Percentiles rank a stretch among this genome's conserved stretches.
phyloP scores from a whole-genome alignment of 1,284 basidiomycete genomes.

The Mycosarcoma mackinlayi region DNA sequence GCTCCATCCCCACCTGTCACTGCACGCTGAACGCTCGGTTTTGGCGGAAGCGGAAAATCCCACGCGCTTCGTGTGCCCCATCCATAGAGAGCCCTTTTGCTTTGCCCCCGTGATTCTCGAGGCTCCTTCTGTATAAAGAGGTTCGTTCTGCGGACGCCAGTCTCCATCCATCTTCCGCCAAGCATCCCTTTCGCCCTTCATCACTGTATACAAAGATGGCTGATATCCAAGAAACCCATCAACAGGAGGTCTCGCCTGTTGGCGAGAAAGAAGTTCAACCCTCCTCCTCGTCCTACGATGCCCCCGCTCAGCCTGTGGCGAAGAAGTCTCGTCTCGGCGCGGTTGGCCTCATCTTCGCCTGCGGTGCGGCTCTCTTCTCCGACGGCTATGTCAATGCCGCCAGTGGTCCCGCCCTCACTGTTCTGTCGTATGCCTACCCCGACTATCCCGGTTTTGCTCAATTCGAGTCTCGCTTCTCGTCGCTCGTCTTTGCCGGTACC shows the following conservation, averaged over 20 bases:
- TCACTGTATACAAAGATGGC: constrained; percentile 10
- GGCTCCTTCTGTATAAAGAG: no score
- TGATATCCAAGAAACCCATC: constrained; percentile 14
- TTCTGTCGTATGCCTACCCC: constrained; percentile 49
- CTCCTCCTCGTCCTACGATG: constrained; percentile 7
- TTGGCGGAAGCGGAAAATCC: no score
- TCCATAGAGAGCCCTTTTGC: no score
- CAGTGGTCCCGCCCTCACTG: constrained; percentile 51
- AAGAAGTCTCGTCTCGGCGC: constrained; percentile 36
- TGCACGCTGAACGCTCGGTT: no score
- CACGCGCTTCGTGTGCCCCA: no score
- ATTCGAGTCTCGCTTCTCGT: constrained; percentile 54
- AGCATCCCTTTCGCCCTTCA: background rate
- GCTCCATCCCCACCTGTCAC: no score
- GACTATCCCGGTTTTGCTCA: constrained; percentile 29
- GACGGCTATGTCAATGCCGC: constrained; percentile 64
- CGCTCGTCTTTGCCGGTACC: constrained; percentile 71
- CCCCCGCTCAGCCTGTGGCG: constrained; percentile 14
- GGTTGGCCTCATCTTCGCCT: constrained; percentile 59
- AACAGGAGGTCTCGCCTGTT: constrained; percentile 10
- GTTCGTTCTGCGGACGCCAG: no score
- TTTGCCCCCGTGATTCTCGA: no score
- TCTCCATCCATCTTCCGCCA: background rate
- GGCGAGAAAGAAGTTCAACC: constrained; percentile 19
- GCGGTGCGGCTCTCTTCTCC: constrained; percentile 62